Base-by-base conservation (phyloP, 2,329 filamentous ascomycete species). In the Penicillium brevicompactum region DNA sequence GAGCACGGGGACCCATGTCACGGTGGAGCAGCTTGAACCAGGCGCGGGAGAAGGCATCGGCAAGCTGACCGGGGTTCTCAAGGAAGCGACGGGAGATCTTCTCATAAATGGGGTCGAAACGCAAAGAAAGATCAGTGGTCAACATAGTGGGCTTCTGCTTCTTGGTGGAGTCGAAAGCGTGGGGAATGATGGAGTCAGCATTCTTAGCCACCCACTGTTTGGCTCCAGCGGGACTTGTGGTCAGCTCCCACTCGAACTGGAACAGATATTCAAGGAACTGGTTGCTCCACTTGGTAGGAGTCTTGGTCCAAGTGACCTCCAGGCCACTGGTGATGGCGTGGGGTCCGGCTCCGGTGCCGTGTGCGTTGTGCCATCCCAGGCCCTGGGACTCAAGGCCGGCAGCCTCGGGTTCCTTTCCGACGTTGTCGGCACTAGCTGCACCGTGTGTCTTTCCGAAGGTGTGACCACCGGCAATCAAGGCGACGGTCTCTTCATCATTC, bases 11-110 rank as follows among this genome's bases (percentile, higher is more conserved):
- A 14, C 89, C 89, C 76, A 92, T 83, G 71, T 92, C 89, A 77
- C 89, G 88, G 78, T 92, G 89, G 32, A 89, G 80, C 41, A 92
- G 83, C 84, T 92, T 92, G 84, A 90, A 92, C 89, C 89, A 92
- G 13, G 89, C 89, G 47, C 84, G 84, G 21, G 82, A 80, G 67
- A 92, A 92, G 8, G 83, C 86, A 57, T 91, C 85, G 51, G 80
- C 81, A 38, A 92, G 81, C 78, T 90, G 76, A 44, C 88, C 81
- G 1, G 87, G 87, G 75, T 92, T 77, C 62, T 85, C 83, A 45
- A 87, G 77, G 82, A 86, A 92, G 65, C 81, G 83, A 50, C 86
- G 84, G 16, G 87, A 83, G 70, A 92, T 89, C 83, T 91, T 91
- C 77, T 89, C 86, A 76, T 90, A 92, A 7, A 64, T 78, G 2